These are phyloP conservation scores for Irpex sp. DNA, from an alignment of 1,284 basidiomycete species.

Conservation along the genomic window DNA sequence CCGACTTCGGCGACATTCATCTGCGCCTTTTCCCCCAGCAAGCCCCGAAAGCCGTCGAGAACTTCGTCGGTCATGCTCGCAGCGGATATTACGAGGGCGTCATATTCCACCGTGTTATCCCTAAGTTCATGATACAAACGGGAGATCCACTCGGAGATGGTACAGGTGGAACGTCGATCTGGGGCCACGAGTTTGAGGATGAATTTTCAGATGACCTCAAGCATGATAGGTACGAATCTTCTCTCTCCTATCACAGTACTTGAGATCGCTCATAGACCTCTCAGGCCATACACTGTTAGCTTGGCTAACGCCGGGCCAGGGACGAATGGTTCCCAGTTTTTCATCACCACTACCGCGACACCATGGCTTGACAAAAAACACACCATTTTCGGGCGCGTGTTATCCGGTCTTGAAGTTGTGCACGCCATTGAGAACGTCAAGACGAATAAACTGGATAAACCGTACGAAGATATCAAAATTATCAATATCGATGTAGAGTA, in stretches of 20 bases:
- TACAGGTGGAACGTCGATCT: slow-evolving; percentile 94
- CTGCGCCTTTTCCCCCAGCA: slow-evolving; percentile 88
- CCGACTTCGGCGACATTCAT: slow-evolving; percentile 93
- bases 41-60: slow-evolving; percentile 94
- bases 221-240: slow-evolving; percentile 72
- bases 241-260: no score
- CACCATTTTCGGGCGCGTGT: slow-evolving; percentile 86
- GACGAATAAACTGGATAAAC: slow-evolving; percentile 82
- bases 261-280: no score
- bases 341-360: slow-evolving; percentile 95
- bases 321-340: slow-evolving; percentile 98
- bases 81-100: slow-evolving; percentile 93
- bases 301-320: slow-evolving; percentile 98
- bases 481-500: slow-evolving; percentile 72
- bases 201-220: slow-evolving; percentile 88
- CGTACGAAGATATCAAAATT: slow-evolving; percentile 89
- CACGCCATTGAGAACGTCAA: slow-evolving; percentile 62
- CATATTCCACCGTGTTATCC: slow-evolving; percentile 97
- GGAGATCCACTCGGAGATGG: slow-evolving; percentile 97
- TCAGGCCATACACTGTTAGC: slow-evolving; percentile 91
- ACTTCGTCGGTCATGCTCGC: slow-evolving; percentile 93
- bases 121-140: slow-evolving; percentile 99
- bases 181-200: slow-evolving; percentile 95
- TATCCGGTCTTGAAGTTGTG: slow-evolving; percentile 55
- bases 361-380: slow-evolving; percentile 98